Base-by-base conservation (phyloP, 1,284 basidiomycete genomes). In the Cutaneotrichosporon cyanovorans region DNA sequence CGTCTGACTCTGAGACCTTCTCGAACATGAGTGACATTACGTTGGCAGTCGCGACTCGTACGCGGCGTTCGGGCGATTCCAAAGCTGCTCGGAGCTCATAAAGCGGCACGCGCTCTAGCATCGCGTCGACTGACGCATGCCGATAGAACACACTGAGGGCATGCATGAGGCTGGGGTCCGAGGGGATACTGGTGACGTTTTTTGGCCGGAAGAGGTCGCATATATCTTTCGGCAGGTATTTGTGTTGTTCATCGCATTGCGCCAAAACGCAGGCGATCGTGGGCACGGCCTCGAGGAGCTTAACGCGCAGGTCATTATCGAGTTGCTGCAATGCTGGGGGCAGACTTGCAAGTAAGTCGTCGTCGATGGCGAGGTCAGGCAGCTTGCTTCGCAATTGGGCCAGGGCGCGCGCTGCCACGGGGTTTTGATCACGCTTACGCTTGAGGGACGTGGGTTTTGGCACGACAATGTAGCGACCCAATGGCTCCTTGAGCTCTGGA, bases 21-120 rank as follows among this genome's bases (percentile, higher is more conserved):
- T n/a, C n/a, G n/a, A n/a, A n/a, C n/a, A n/a, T n/a, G n/a, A n/a
- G n/a, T n/a, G 42, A 44, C 8, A 44, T 10, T 14, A 54, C 54
- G 58, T 42, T 60, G 57, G 58, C 56, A 37, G 57, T 50, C 0
- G 48, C 45, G 0, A 61, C 23, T 5, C 64, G 42, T 3, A 48
- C 47, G 6, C 45, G 46, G 16, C 64, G 55, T 3, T n/a, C n/a
- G n/a, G n/a, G n/a, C n/a, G n/a, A n/a, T n/a, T n/a, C n/a, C n/a
- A n/a, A n/a, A n/a, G n/a, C n/a, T n/a, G n/a, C 62, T 48, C 0
- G 46, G 21, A 9, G 51, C 16, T n/a, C 15, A 10, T n/a, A 34
- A 15, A 16, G 32, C 32, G 8, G 6, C 7, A 8, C 30, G 30
- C 30, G 15, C 30, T 8, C 30, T 15, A 31, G 8, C 30, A 9